Evolutionary conservation across 371 early-diverging fungal species (phyloP), one percentile per base, ranked within the genome.

Genomic region (Sporodiniella umbellata): DNA sequence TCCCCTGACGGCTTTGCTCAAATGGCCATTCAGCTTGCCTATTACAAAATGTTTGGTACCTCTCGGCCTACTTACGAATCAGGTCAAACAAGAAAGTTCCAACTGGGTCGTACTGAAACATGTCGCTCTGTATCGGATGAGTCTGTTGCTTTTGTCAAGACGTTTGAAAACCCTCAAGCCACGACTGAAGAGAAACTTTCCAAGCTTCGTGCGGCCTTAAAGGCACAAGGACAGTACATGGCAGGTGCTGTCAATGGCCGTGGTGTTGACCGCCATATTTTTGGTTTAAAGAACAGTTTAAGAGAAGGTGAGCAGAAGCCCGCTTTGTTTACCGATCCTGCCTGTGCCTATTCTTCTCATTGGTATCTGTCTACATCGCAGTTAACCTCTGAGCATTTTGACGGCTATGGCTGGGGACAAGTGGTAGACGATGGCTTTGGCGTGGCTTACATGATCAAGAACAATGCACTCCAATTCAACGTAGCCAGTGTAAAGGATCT

Each of bases 381-480:
- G 70, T 77, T 98, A 48, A 77, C 90, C 4, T 86, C 89, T 52
- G 95, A 95, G 62, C 72, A 90, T 72, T 96, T 92, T 76, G 83
- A 86, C 49, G 84, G 86, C 37, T 98, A 94, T 61, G 98, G 98
- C 10, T 98, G 95, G 94, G 95, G 95, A 48, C 92, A 92, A 66
- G 97, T 98, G 30, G 90, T 93, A n/a, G 85, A 91, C 26, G 92
- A 93, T 70, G 98, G 98, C 8, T 97, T 88, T 66, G 96, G 95
- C 42, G 66, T 87, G 58, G 96, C 97, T 18, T 98, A 98, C 78
- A 93, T 93, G 87, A 84, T 96, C 70, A 93, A 92, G 72, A 78
- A 84, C 48, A 76, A 87, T 54, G 70, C 84, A 42, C 62, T 96
- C 43, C 84, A 91, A 54, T 89, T 96, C 75, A 96, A 94, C 64